These are phyloP conservation scores for Fusarium sp. DNA, from an alignment of 2,329 filamentous ascomycete species.

Conservation along the genomic window DNA sequence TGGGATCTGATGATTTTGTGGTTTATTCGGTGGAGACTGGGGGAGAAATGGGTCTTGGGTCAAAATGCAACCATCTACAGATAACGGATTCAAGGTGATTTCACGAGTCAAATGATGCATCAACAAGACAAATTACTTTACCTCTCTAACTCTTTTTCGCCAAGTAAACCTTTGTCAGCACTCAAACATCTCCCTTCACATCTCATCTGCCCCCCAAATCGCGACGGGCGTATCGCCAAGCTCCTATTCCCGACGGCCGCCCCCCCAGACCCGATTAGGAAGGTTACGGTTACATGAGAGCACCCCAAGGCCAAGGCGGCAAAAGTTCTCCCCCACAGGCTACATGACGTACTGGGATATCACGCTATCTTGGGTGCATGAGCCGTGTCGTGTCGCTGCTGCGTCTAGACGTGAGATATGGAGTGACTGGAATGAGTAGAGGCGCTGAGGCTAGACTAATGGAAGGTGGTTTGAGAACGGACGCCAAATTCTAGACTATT, in stretches of 20 bases:
- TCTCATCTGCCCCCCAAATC: background rate
- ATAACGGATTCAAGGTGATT: background rate
- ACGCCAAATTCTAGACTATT: background rate
- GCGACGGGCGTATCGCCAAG: slow-evolving; percentile 4
- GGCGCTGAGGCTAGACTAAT: too few relatives aligned
- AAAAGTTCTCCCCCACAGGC: background rate
- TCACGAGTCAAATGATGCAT: background rate
- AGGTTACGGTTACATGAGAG: slow-evolving; percentile 36
- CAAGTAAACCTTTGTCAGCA: background rate
- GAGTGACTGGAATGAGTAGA: background rate
- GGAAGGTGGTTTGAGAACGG: background rate
- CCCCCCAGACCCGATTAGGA: slow-evolving; percentile 22
- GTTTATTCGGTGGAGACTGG: slow-evolving; percentile 28
- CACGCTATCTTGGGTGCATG: background rate
- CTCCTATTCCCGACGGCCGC: slow-evolving; percentile 16
- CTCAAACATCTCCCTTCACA: background rate
- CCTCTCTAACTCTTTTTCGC: background rate
- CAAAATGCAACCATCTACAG: background rate
- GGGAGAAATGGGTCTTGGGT: background rate
- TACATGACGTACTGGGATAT: background rate
- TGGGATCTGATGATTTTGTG: background rate
- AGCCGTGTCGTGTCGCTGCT: background rate
- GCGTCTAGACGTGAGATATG: background rate
- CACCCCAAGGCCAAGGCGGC: background rate
- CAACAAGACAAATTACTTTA: background rate